A percentile compares a stretch with the other conserved stretches of the same genome.
Evolutionary conservation across 345 rosid genomes (phyloP).

Genomic region (Salix dunnii): DNA sequence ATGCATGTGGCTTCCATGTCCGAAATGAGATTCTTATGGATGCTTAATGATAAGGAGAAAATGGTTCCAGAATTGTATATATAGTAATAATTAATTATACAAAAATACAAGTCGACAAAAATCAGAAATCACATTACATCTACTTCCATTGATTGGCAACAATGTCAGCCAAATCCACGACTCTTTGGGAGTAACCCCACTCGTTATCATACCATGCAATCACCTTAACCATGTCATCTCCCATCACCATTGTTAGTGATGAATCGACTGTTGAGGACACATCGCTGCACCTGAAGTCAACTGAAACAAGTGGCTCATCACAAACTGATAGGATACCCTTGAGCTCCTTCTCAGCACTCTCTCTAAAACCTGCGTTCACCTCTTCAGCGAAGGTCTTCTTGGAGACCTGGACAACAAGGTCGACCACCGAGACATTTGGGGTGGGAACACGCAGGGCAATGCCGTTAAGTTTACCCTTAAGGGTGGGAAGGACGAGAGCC

Average conservation of each 20-base stretch:
- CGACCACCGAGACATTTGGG: slow-evolving; percentile 91
- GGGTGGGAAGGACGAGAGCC: slow-evolving; percentile 84
- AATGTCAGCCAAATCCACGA: slow-evolving; percentile 90
- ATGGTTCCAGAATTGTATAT: slow-evolving; percentile 7
- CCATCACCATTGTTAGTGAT: slow-evolving; percentile 95
- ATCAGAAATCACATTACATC: slow-evolving; percentile 22
- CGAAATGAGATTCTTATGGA: slow-evolving; percentile 23
- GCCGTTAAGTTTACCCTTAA: slow-evolving; percentile 91
- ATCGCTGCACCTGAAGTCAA: slow-evolving; percentile 90
- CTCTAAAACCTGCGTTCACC: slow-evolving; percentile 88
- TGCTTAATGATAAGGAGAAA: slow-evolving; percentile 8
- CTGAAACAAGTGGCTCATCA: slow-evolving; percentile 92
- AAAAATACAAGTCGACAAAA: too few species aligned
- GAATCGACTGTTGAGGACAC: slow-evolving; percentile 82
- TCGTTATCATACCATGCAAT: slow-evolving; percentile 98
- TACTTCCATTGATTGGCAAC: slow-evolving; percentile 85
- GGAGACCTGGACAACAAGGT: slow-evolving; percentile 84
- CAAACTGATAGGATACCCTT: slow-evolving; percentile 80
- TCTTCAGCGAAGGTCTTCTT: slow-evolving; percentile 95
- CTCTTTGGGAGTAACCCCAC: slow-evolving; percentile 99
- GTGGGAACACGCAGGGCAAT: slow-evolving; percentile 96
- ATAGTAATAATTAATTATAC: slow-evolving; percentile 24
- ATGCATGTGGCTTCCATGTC: neutral
- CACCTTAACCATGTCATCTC: slow-evolving; percentile 97
- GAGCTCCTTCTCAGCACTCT: slow-evolving; percentile 74